Evolutionary conservation across 148 eudicot species (phyloP), one percentile per base, ranked within the genome.

Genomic region (Fagopyrum homotropicum): DNA sequence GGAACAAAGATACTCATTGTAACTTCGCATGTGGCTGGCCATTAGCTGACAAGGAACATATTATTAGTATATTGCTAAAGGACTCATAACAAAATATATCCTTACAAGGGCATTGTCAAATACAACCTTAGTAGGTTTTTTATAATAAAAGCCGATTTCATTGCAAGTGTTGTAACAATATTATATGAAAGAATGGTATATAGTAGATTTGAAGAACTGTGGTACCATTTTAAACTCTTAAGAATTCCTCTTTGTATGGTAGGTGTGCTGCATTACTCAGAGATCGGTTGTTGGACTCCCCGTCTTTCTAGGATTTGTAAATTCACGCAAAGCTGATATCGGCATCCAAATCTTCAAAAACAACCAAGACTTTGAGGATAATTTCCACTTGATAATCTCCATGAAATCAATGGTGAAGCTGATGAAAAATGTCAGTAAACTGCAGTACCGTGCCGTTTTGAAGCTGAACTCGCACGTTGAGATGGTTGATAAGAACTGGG

Each of bases 401-500:
- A 74, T 86, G 79, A 75, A 79, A 56, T 87, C 86, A 43, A 47
- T 75, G 47, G 72, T 86, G 79, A 75, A 79, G 47, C 87, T 86
- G 43, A 55, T 74, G 47, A 83, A 90, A 74, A 84, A 83, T 59
- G 70, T 80, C 4, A 81, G 83, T n/a, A 74, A 87, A 52, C 81
- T 85, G 22, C 83, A 76, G 19, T 88, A 88, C 76, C 76, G 78
- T 1, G 84, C 88, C 7, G 68, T 82, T 35, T 72, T 75, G 63
- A 86, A 79, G 76, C 69, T 73, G 19, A 78, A 89, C 75, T 77
- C 86, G 9, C 86, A 89, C 50, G 88, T 89, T 46, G 87, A 89
- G 88, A 87, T 83, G 83, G 87, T 86, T 35, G 87, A 88, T 75
- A 83, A 91, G 78, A 83, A 85, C 46, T 94, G 96, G 97, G 77